These are phyloP conservation scores for Penicillium argentinense DNA, from an alignment of 495 filamentous ascomycete species.

Conservation along the genomic window DNA sequence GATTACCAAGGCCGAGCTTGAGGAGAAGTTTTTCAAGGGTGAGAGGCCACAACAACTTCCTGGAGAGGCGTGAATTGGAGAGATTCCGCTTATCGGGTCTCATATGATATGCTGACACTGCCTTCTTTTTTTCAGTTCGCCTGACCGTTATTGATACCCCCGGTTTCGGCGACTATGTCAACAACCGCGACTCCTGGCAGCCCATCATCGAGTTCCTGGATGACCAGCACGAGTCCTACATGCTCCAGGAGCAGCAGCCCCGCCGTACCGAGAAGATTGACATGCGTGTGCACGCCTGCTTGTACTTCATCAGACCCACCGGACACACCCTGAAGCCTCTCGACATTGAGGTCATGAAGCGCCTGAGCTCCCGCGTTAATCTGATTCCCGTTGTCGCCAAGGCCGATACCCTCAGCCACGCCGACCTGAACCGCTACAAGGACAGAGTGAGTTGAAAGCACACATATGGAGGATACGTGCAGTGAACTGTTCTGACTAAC, in stretches of 20 bases:
- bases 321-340: slow-evolving; percentile 98
- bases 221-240: slow-evolving; percentile 99
- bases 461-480: slow-evolving; percentile 2
- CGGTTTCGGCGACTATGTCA: slow-evolving; percentile 98
- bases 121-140: slow-evolving; percentile 62
- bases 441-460: slow-evolving; percentile 62
- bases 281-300: slow-evolving; percentile 94
- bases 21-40: slow-evolving; percentile 99
- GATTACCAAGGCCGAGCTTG: slow-evolving; percentile 98
- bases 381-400: slow-evolving; percentile 97
- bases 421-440: slow-evolving; percentile 90
- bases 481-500: slow-evolving; percentile 1
- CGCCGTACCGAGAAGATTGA: slow-evolving; percentile 98
- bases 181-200: slow-evolving; percentile 99
- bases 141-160: slow-evolving; percentile 98
- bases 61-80: too few relatives aligned
- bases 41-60: not conserved
- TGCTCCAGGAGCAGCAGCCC: slow-evolving; percentile 99
- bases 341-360: slow-evolving; percentile 99
- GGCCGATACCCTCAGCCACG: slow-evolving; percentile 93
- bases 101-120: not conserved
- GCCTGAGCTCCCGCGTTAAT: slow-evolving; percentile 94
- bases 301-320: slow-evolving; percentile 98
- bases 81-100: too few relatives aligned
- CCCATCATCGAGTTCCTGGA: slow-evolving; percentile 99